Evolutionary conservation across 192 early-diverging fungal species (phyloP), one percentile per base, ranked within the genome.

Genomic region (Chytriomyces confervae): DNA sequence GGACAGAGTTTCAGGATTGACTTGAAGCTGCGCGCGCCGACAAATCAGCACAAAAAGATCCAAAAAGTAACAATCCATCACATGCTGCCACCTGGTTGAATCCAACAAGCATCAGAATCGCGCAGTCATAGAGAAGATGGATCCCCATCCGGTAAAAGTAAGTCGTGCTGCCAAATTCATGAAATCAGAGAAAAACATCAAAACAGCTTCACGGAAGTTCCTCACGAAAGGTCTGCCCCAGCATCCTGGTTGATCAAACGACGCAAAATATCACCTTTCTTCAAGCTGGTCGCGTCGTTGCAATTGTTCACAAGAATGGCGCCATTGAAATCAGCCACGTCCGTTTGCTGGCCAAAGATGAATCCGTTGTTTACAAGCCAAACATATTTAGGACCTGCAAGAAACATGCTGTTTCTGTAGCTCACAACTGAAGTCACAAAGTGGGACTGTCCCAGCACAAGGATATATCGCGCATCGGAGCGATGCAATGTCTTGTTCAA

Each of bases 381-480:
- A 36, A 36, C 29, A 36, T 36, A 36, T 0, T 36, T 36, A 36
- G 29, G 29, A 36, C 2, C 29, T 36, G 29, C 29, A 36, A 36
- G 29, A 36, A 36, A 36, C 29, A 36, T 36, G 29, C 29, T 36
- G 29, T 36, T 36, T 36, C 29, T 36, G 29, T 36, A 36, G 29
- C 29, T 2, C 29, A 36, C 29, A 36, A 36, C 29, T 2, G 29
- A 36, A 36, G 29, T 36, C 29, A 36, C 29, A 36, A 36, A 36
- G 29, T 36, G 29, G 29, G 29, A 36, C 36, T 63, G 62, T 10
- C 62, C 62, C 9, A 10, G 11, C 1, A 63, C 23, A 24, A 63
- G 20, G 4, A 63, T 63, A 63, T 63, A 63, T 63, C 62, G 62
- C 20, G 62, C 62, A 11, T 63, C 62, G 13, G 10, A 47, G 11